Conservation (phyloP, 164 flowering plant species). For the Kingdonia uniflora region DNA sequence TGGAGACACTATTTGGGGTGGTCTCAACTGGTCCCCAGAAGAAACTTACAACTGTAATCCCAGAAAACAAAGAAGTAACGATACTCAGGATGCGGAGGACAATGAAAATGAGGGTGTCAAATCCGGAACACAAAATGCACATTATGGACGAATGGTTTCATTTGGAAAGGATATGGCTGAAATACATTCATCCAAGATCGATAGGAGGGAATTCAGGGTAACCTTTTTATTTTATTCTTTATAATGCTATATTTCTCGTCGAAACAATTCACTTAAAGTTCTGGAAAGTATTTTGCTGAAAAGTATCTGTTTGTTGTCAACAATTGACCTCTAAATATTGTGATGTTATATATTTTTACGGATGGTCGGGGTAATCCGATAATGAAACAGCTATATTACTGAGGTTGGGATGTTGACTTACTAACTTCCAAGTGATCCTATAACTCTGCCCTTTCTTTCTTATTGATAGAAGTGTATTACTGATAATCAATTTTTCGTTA, state of each 20-base stretch:
- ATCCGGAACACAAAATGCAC: conserved; percentile 16
- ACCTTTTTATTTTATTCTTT: conserved; percentile 5
- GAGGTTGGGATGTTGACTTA: no score
- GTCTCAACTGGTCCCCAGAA: conserved; percentile 92
- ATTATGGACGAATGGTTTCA: conserved; percentile 81
- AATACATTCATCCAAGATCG: conserved; percentile 45
- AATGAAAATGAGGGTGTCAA: conserved; percentile 11
- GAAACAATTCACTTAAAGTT: not conserved
- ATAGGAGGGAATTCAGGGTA: conserved; percentile 71
- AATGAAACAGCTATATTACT: no score
- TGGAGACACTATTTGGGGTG: conserved; percentile 94
- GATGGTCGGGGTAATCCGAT: no score
- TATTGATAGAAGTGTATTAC: no score
- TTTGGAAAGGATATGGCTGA: conserved; percentile 76
- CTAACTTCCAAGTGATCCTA: no score
- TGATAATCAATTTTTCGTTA: no score
- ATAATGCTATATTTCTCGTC: not conserved
- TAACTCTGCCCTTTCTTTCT: no score
- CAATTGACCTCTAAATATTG: no score
- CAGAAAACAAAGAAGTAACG: conserved; percentile 34
- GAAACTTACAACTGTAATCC: conserved; percentile 36
- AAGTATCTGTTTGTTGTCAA: not conserved
- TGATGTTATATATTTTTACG: no score
- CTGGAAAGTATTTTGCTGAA: not conserved
- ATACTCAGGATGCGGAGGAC: conserved; percentile 15